phyloP scores from a whole-genome alignment of 2,329 filamentous ascomycete genomes.

The Leptodontidium sp. region DNA sequence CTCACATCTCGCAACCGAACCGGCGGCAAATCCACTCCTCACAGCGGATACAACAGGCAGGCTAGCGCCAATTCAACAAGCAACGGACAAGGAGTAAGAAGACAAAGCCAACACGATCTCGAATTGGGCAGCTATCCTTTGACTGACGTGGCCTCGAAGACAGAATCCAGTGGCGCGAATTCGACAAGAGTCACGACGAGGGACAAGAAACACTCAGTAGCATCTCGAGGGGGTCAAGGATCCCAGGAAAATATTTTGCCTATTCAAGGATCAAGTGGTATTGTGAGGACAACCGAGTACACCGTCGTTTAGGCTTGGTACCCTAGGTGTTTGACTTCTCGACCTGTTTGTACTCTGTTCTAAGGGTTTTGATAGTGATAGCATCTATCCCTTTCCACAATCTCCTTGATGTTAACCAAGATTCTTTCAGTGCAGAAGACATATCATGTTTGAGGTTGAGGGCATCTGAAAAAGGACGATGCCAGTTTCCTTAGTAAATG shows the following conservation, averaged over 20 bases:
- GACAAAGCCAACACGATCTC: neutral
- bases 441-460: too few species aligned
- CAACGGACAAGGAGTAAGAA: neutral
- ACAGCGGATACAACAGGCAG: neutral
- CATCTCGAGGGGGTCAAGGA: neutral
- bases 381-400: too few species aligned
- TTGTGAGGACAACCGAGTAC: neutral
- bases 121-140: neutral
- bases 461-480: too few species aligned
- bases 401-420: too few species aligned
- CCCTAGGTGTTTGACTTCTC: too few species aligned
- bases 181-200: neutral
- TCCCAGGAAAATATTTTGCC: slow-evolving; percentile 2
- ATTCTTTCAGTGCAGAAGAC: too few species aligned
- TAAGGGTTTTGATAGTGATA: too few species aligned
- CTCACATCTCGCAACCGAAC: neutral
- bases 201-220: neutral
- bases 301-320: neutral
- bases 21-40: neutral
- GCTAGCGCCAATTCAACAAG: neutral
- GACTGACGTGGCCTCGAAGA: neutral
- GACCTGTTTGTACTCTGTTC: too few species aligned
- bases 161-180: neutral
- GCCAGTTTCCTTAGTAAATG: too few species aligned
- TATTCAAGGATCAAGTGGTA: neutral